Conservation (phyloP, 2,329 filamentous ascomycete species). For the Geosmithia morbida region DNA sequence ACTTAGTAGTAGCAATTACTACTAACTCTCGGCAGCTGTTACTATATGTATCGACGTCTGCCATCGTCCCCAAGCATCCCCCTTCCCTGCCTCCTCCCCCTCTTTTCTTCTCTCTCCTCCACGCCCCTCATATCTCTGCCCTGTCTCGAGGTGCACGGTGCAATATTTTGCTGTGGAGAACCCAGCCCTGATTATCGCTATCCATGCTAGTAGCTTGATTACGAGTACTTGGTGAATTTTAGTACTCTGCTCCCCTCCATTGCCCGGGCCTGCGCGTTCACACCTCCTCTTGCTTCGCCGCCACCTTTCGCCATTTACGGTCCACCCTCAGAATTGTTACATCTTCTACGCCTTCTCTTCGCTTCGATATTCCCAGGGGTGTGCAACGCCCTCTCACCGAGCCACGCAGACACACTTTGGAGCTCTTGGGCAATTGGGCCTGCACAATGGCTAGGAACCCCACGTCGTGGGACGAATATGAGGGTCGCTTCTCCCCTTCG, state of each 20-base stretch:
- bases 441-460: slow-evolving; percentile 18
- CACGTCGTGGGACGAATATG: slow-evolving; percentile 30
- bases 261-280: too few species aligned
- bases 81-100: background rate
- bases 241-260: too few species aligned
- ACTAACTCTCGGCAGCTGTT: background rate
- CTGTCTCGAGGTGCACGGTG: background rate
- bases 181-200: too few species aligned
- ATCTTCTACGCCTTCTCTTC: too few species aligned
- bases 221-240: too few species aligned
- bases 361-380: background rate
- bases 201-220: too few species aligned
- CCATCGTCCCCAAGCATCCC: background rate
- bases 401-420: background rate
- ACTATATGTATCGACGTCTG: background rate
- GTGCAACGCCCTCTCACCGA: slow-evolving; percentile 6
- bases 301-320: too few species aligned
- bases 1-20: background rate
- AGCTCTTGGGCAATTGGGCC: slow-evolving; percentile 1
- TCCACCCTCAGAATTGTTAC: too few species aligned
- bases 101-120: background rate
- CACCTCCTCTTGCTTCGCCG: too few species aligned
- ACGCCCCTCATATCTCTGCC: background rate
- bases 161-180: background rate
- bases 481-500: slow-evolving; percentile 24